Evolutionary conservation across 495 filamentous ascomycete genomes (phyloP).

Genomic region (Aspergillus kassunensis): DNA sequence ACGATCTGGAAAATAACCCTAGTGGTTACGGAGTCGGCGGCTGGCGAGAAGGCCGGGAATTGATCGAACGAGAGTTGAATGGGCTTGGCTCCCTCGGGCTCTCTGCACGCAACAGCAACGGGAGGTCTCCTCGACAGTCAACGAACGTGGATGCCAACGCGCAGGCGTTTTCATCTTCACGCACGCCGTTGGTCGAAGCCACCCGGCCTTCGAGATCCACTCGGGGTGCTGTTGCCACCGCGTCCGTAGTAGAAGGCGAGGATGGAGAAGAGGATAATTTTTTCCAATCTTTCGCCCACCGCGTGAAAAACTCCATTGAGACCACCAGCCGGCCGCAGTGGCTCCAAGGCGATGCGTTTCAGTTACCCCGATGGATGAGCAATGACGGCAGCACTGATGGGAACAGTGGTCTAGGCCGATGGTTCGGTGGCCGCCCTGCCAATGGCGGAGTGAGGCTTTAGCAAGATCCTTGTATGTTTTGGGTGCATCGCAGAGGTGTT

Average conservation of each 20-base stretch:
- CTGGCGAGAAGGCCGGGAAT: slow-evolving; percentile 90
- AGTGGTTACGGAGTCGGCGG: slow-evolving; percentile 69
- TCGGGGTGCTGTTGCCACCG: slow-evolving; percentile 24
- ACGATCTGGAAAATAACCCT: slow-evolving; percentile 60
- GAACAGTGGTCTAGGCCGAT: slow-evolving; percentile 37
- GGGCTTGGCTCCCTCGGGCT: slow-evolving; percentile 53
- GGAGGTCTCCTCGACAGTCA: slow-evolving; percentile 31
- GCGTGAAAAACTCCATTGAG: slow-evolving; percentile 89
- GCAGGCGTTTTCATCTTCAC: slow-evolving; percentile 29
- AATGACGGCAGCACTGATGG: slow-evolving; percentile 31
- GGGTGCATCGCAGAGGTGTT: slow-evolving; percentile 31
- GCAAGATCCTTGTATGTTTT: neutral
- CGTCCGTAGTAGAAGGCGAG: slow-evolving; percentile 37
- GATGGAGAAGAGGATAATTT: slow-evolving; percentile 74
- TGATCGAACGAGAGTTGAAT: slow-evolving; percentile 86
- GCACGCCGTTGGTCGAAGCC: slow-evolving; percentile 27
- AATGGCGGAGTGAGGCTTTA: slow-evolving; percentile 46
- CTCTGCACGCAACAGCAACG: slow-evolving; percentile 30
- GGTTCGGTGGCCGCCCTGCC: slow-evolving; percentile 53
- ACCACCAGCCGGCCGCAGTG: slow-evolving; percentile 76
- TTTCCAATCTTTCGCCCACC: slow-evolving; percentile 75
- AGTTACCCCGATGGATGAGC: slow-evolving; percentile 79
- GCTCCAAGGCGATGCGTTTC: slow-evolving; percentile 66
- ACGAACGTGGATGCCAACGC: slow-evolving; percentile 23
- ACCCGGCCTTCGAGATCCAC: slow-evolving; percentile 27